Evolutionary conservation across 2,329 filamentous ascomycete genomes (phyloP).

Genomic region (Septoria linicola): DNA sequence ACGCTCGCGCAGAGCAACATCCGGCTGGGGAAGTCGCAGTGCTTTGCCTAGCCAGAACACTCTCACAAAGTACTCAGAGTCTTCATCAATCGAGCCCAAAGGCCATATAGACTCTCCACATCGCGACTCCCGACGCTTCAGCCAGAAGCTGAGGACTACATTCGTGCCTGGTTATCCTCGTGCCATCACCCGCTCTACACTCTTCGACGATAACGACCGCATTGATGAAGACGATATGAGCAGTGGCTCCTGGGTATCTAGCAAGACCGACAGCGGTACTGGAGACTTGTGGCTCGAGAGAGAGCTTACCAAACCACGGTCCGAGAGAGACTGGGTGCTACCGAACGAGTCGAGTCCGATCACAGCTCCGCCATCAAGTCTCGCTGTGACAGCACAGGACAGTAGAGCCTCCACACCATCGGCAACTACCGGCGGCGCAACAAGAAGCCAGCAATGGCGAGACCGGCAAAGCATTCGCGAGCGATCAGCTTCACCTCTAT

Average conservation of each 20-base stretch:
- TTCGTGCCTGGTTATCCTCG: constrained; percentile 36
- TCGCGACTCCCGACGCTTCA: constrained; percentile 30
- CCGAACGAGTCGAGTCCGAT: constrained; percentile 31
- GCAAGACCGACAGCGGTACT: background rate
- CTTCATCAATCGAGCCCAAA: constrained; percentile 36
- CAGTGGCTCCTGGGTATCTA: constrained; percentile 10
- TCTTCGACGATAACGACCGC: constrained; percentile 25
- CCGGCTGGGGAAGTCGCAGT: constrained; percentile 33
- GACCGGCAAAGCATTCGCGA: constrained; percentile 18
- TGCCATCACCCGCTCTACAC: constrained; percentile 29
- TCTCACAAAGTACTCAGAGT: constrained; percentile 33
- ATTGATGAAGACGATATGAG: constrained; percentile 12
- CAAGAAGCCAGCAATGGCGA: constrained; percentile 4
- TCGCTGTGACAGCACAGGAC: constrained; percentile 19
- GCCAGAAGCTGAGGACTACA: constrained; percentile 28
- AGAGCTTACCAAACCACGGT: constrained; percentile 33
- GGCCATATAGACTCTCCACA: constrained; percentile 18
- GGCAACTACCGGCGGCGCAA: background rate
- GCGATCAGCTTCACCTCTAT: constrained; percentile 30
- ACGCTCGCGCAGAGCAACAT: constrained; percentile 22
- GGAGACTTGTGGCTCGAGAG: constrained; percentile 19
- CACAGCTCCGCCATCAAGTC: constrained; percentile 35
- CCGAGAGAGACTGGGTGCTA: constrained; percentile 35
- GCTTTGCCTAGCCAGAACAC: constrained; percentile 32
- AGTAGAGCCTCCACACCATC: constrained; percentile 4